phyloP scores from a whole-genome alignment of 768 basidiomycete species.

The Coprinopsis cinerea region DNA sequence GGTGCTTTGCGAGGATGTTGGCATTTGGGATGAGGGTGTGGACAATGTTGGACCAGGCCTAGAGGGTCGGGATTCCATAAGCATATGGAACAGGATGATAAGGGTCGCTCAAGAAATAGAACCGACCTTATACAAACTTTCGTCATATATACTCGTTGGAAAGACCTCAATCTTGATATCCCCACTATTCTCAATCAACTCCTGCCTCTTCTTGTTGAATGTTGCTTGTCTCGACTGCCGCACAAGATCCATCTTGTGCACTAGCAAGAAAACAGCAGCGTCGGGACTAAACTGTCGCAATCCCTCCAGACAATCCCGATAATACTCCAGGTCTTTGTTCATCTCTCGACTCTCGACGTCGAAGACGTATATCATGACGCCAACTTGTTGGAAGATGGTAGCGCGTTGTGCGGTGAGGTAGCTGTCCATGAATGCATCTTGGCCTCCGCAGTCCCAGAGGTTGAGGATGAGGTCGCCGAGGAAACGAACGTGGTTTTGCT shows the following conservation, averaged over 20 bases:
- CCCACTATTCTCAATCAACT: constrained; percentile 63
- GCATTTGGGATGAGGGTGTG: constrained; percentile 96
- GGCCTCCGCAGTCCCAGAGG: constrained; percentile 98
- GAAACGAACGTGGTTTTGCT: constrained; percentile 96
- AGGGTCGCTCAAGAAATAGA: constrained; percentile 3
- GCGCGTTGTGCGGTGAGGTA: constrained; percentile 88
- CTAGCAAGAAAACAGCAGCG: constrained; percentile 80
- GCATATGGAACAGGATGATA: constrained; percentile 1
- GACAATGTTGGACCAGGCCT: constrained; percentile 99
- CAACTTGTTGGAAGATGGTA: constrained; percentile 96
- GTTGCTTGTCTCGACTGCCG: constrained; percentile 50
- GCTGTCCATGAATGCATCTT: constrained; percentile 96
- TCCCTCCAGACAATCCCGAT: constrained; percentile 84
- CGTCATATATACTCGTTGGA: constrained; percentile 95
- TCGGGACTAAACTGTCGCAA: constrained; percentile 73
- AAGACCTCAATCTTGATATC: constrained; percentile 65
- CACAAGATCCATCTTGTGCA: constrained; percentile 98
- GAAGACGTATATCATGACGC: constrained; percentile 97
- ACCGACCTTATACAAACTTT: constrained; percentile 86
- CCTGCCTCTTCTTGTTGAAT: constrained; percentile 68
- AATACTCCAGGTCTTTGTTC: constrained; percentile 85
- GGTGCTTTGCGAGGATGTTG: constrained; percentile 78
- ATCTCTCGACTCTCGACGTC: constrained; percentile 87
- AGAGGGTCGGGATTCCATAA: neutral
- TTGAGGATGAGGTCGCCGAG: constrained; percentile 94